Percentiles rank a stretch among this genome's conserved stretches.
These are phyloP conservation scores for Pythium oligandrum DNA, from an alignment of 352 stramenopile genomes.

Conservation along the genomic window DNA sequence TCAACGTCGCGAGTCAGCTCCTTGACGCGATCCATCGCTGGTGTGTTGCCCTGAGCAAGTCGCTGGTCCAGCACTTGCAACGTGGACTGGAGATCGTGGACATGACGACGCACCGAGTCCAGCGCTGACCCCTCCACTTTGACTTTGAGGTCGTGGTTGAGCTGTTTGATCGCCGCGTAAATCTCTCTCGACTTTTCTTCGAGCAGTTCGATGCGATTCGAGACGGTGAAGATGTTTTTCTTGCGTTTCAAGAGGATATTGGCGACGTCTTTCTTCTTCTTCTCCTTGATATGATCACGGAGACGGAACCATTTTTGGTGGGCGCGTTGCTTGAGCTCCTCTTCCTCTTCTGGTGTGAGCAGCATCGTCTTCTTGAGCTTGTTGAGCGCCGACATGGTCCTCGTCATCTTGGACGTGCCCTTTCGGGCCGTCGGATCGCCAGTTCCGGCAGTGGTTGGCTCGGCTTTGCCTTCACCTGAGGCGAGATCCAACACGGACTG, in stretches of 20 bases:
- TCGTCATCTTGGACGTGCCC: conserved; percentile 31
- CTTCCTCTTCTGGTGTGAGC: conserved; percentile 51
- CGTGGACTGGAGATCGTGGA: conserved; percentile 45
- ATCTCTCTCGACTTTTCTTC: conserved; percentile 70
- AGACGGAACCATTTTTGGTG: conserved; percentile 70
- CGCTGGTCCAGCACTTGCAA: conserved; percentile 43
- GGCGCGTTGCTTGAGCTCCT: conserved; percentile 52
- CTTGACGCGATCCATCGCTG: conserved; percentile 37
- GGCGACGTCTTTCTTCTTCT: conserved; percentile 68
- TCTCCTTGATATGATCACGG: conserved; percentile 69
- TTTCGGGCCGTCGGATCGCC: conserved; percentile 2
- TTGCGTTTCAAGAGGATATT: conserved; percentile 77
- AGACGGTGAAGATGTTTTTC: conserved; percentile 78
- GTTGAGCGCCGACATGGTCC: conserved; percentile 54
- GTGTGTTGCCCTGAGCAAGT: conserved; percentile 27
- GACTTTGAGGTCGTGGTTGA: conserved; percentile 48
- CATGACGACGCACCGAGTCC: conserved; percentile 46
- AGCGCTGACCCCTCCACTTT: conserved; percentile 38
- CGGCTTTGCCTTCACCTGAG: background rate
- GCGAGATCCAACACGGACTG: conserved; percentile 16
- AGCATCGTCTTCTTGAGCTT: conserved; percentile 64
- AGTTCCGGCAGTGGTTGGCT: background rate
- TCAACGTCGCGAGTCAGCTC: conserved; percentile 38
- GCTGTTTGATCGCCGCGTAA: conserved; percentile 59
- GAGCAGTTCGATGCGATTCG: conserved; percentile 60